A percentile compares a stretch with the other conserved stretches of the same genome.
Conservation (phyloP, 805 yeast genomes). For the Ogataea ganodermae region DNA sequence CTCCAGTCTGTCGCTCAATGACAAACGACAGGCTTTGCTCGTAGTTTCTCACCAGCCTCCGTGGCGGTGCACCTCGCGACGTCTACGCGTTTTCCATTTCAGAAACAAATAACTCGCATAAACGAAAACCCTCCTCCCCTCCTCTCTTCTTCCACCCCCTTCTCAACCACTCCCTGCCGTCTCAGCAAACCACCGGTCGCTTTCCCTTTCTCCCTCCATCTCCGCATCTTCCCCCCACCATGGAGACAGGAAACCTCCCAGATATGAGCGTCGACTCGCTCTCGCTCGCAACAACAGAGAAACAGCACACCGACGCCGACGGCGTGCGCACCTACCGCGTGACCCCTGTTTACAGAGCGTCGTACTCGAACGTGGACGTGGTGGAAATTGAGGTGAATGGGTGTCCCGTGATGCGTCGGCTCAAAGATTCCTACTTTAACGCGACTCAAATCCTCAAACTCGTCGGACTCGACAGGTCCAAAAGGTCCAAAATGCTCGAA, state of each 20-base stretch:
- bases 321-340: constrained; percentile 23
- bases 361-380: constrained; percentile 63
- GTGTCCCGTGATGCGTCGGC: constrained; percentile 67
- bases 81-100: background rate
- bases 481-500: constrained; percentile 63
- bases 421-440: constrained; percentile 64
- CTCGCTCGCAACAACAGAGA: background rate
- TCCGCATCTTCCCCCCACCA: background rate
- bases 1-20: too few species aligned
- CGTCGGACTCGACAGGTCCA: constrained; percentile 67
- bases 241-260: constrained; percentile 3
- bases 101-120: background rate
- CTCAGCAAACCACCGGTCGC: background rate
- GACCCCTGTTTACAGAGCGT: constrained; percentile 52
- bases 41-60: too few species aligned
- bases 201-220: background rate
- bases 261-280: constrained; percentile 16
- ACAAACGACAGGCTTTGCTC: too few species aligned
- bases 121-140: background rate
- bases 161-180: background rate
- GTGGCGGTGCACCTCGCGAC: background rate
- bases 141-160: background rate
- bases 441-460: constrained; percentile 72
- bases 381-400: constrained; percentile 61
- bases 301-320: background rate